Base-by-base conservation (phyloP, 2,329 filamentous ascomycete genomes). In the Leptographium lundbergii region DNA sequence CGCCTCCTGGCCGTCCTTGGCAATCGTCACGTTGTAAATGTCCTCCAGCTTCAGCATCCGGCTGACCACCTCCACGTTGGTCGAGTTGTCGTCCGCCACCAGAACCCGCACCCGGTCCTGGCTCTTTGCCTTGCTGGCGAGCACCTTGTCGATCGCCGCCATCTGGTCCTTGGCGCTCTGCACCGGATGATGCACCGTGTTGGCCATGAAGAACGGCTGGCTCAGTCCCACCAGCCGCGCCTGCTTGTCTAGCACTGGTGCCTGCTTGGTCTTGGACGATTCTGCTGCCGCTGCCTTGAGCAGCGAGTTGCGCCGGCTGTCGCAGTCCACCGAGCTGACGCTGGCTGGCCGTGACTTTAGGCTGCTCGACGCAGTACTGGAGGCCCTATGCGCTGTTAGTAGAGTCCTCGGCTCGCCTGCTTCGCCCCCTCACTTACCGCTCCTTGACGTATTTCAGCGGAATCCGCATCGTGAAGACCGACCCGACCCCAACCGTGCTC, bases 1-100 rank as follows among this genome's bases (percentile, higher is more conserved):
- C 0, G 91, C 91, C 72, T 96, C 89, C 70, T 95, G 88, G 0
- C 87, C 88, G 66, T 90, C 87, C 68, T 89, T 89, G 57, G 91
- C 91, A 56, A 96, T 86, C 0, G 88, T 92, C 19, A 96, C 89
- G 68, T 96, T 89, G 69, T 87, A 88, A n/a, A 91, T 81, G 39
- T 87, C 85, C 67, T 91, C 88, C 0, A 91, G 78, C 69, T 89
- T 90, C 32, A 86, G 74, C 80, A 86, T 83, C 57, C 80, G 75
- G 65, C 81, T 80, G 36, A 81, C 77, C 0, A 80, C 77, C 63
- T 83, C 76, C 60, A 83, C 76, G 61, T 85, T 82, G 64, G 79
- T 80, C 32, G 74, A 75, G 68, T 79, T 81, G 67, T 81, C 76
- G 62, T 96, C 91, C 0, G 91, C 91, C 14, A 96, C 91, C 10